Evolutionary conservation across 192 early-diverging fungal genomes (phyloP).

Genomic region (Thoreauomyces humboldtii): DNA sequence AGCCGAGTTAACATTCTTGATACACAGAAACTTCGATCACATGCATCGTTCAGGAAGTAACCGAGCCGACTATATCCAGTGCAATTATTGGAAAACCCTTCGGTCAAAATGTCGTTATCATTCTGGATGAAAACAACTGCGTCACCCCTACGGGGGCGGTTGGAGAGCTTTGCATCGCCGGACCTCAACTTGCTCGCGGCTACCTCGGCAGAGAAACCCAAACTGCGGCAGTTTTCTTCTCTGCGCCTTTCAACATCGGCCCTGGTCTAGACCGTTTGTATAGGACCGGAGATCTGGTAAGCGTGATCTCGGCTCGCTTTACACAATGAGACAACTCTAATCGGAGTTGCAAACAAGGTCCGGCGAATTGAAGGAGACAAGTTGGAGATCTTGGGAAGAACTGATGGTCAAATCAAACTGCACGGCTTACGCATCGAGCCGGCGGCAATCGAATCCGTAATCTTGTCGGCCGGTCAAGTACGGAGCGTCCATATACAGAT

Average conservation of each 20-base stretch:
- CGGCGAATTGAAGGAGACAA: constrained; percentile 22
- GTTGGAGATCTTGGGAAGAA: constrained; percentile 31
- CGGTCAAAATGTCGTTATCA: constrained; percentile 16
- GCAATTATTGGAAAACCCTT: constrained; percentile 35
- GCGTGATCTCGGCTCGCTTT: too few relatives aligned
- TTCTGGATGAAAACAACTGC: constrained; percentile 31
- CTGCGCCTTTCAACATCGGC: constrained; percentile 9
- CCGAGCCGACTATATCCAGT: constrained; percentile 2
- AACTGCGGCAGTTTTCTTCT: constrained; percentile 36
- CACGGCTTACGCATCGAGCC: constrained; percentile 34
- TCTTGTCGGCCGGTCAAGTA: too few relatives aligned
- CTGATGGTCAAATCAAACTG: constrained; percentile 39
- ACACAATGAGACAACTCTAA: too few relatives aligned
- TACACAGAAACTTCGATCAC: constrained; percentile 28
- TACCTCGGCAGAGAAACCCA: constrained; percentile 42
- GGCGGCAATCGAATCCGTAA: background rate
- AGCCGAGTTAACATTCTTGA: background rate
- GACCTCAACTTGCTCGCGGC: constrained; percentile 37
- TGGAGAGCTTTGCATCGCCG: constrained; percentile 47
- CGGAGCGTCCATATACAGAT: too few relatives aligned
- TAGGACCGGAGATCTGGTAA: constrained; percentile 16
- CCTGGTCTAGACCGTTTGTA: constrained; percentile 13
- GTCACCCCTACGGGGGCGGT: constrained; percentile 35
- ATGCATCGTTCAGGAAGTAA: constrained; percentile 3
- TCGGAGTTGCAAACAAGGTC: too few relatives aligned